Base-by-base conservation (phyloP, 768 basidiomycete species). In the Lactarius tabidus region DNA sequence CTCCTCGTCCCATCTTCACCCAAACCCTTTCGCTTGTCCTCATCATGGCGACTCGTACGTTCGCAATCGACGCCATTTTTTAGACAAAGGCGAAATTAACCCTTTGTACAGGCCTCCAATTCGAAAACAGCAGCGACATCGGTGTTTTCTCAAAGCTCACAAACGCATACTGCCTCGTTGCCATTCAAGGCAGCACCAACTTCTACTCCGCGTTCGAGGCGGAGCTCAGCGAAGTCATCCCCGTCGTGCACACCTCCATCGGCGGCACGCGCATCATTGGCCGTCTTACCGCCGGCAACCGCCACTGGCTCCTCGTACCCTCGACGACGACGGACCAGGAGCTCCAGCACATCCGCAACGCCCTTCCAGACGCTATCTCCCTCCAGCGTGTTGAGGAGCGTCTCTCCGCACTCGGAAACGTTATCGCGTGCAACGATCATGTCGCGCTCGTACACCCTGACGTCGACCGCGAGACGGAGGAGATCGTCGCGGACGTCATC, bases 391-490 rank as follows among this genome's bases (percentile, higher is more conserved):
- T 99, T 60, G 97, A 99, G 75, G 97, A 98, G 79, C 90, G 97
- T 33, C 81, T 99, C 67, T 96, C 93, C 23, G 97, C 97, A 0
- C 87, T 99, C 31, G 97, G 97, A 28, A 99, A 99, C 75, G 96
- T 99, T 67, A 95, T 99, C 75, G 94, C 93, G 15, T 95, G 93
- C 79, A 99, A 98, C 77, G 97, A 99, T 79, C 91, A 98, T 73
- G 96, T 99, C 70, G 97, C 97, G 9, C 89, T 99, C 71, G 97
- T 98, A 29, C 97, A 99, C 76, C 97, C 97, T 9, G 97, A 99
- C 70, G 79, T 98, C 66, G 97, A 98, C 79, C 87, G 97, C 67
- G 97, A 98, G 78, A 99, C 97, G 28, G 97, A 99, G 74, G 97
- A 99, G 77, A 98, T 99, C 79, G 97, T 99, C 77, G 97, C 97